A percentile compares a stretch with the other conserved stretches of the same genome.
These are phyloP conservation scores for Ascochyta lentis DNA, from an alignment of 2,329 filamentous ascomycete species.

Conservation along the genomic window DNA sequence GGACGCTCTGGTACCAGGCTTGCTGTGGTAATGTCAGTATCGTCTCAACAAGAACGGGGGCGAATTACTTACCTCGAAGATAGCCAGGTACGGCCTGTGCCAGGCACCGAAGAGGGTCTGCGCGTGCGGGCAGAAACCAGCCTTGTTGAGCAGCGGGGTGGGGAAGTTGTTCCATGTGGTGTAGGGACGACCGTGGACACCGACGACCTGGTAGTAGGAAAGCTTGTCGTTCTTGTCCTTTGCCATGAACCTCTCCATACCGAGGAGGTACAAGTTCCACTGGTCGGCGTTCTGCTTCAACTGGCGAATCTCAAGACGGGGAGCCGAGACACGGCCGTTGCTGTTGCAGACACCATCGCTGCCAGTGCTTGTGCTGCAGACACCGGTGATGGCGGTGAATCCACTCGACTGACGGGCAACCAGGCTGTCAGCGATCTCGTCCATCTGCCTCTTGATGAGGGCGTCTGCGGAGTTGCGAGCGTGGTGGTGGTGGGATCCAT, in stretches of 20 bases:
- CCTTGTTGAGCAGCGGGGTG: constrained; percentile 55
- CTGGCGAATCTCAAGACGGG: constrained; percentile 71
- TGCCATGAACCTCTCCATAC: constrained; percentile 74
- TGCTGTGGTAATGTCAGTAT: constrained; percentile 43
- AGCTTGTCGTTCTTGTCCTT: constrained; percentile 68
- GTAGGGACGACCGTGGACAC: constrained; percentile 80
- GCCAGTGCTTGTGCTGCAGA: constrained; percentile 32
- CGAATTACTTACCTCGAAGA: constrained; percentile 59
- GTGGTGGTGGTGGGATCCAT: constrained; percentile 32
- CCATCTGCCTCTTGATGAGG: constrained; percentile 32
- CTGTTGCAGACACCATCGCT: constrained; percentile 35
- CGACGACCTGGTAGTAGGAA: constrained; percentile 80
- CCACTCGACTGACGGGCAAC: constrained; percentile 32
- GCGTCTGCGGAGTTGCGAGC: constrained; percentile 27
- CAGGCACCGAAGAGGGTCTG: constrained; percentile 79
- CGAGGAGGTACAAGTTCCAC: constrained; percentile 80
- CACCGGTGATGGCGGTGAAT: constrained; percentile 38
- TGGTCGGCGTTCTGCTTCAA: constrained; percentile 67
- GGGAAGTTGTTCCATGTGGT: constrained; percentile 60
- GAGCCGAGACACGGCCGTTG: constrained; percentile 36
- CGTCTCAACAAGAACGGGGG: not conserved
- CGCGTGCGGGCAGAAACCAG: constrained; percentile 78
- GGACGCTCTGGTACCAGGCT: constrained; percentile 50
- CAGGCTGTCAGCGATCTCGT: constrained; percentile 32
- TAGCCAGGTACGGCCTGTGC: constrained; percentile 80